A percentile compares a stretch with the other conserved stretches of the same genome.
These are phyloP conservation scores for Chimonanthus salicifolius DNA, from an alignment of 164 flowering plant genomes.

Conservation along the genomic window DNA sequence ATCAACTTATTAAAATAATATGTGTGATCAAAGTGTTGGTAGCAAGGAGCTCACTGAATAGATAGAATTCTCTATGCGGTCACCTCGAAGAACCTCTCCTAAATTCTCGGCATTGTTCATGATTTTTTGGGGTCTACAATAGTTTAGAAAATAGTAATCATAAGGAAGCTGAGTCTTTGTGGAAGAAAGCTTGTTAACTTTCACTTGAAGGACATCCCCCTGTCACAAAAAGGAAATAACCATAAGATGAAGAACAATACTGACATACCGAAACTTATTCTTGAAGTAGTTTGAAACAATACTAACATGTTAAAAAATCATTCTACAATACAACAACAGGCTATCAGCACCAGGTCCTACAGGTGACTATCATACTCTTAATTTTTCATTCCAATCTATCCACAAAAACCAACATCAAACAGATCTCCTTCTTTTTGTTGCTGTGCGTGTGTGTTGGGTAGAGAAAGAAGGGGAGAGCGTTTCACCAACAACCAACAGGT, in stretches of 20 bases:
- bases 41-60: slow-evolving; percentile 33
- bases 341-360: too few species aligned
- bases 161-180: slow-evolving; percentile 64
- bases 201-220: slow-evolving; percentile 51
- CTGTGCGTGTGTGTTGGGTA: too few species aligned
- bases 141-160: slow-evolving; percentile 50
- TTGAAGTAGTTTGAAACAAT: too few species aligned
- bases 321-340: too few species aligned
- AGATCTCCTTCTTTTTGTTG: too few species aligned
- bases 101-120: slow-evolving; percentile 53
- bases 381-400: too few species aligned
- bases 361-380: too few species aligned
- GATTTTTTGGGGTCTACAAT: slow-evolving; percentile 43
- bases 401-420: too few species aligned
- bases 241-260: slow-evolving; percentile 8
- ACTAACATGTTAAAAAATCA: too few species aligned
- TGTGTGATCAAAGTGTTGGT: neutral
- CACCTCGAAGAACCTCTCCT: slow-evolving; percentile 72
- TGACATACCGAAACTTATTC: neutral
- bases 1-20: neutral
- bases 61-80: slow-evolving; percentile 61
- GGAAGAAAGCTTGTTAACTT: slow-evolving; percentile 66
- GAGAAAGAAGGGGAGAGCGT: too few species aligned
- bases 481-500: too few species aligned
- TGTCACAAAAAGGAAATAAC: slow-evolving; percentile 11